phyloP scores from a whole-genome alignment of 768 basidiomycete genomes.

The Cystobasidium onofrii region DNA sequence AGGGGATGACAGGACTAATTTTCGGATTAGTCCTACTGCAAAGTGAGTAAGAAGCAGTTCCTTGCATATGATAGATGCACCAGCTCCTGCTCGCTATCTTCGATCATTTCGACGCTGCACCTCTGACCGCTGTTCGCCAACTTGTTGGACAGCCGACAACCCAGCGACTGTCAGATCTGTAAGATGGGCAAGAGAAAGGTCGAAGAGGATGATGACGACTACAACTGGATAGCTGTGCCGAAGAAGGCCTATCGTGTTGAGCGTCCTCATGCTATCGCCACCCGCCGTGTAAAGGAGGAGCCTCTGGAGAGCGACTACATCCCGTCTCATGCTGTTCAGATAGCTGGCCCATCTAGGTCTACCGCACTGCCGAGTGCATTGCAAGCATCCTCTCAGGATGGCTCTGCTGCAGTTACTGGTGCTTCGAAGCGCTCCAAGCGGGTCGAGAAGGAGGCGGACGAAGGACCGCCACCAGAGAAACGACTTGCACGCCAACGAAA shows the following conservation, averaged over 20 bases:
- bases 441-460: neutral
- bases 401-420: neutral
- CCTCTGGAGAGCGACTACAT: neutral
- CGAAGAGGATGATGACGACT: neutral
- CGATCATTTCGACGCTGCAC: no score
- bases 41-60: no score
- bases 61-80: no score
- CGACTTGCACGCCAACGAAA: conserved; percentile 10
- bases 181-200: neutral
- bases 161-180: no score
- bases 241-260: neutral
- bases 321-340: neutral
- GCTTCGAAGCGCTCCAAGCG: neutral
- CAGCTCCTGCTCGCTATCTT: no score
- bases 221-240: neutral
- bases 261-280: neutral
- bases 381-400: neutral
- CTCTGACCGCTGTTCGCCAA: neutral
- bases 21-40: no score
- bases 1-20: no score
- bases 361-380: neutral
- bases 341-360: neutral
- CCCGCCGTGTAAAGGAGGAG: neutral
- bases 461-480: neutral
- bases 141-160: neutral